Base-by-base conservation (phyloP, 2,329 filamentous ascomycete species). In the Sclerotinia glacialis region DNA sequence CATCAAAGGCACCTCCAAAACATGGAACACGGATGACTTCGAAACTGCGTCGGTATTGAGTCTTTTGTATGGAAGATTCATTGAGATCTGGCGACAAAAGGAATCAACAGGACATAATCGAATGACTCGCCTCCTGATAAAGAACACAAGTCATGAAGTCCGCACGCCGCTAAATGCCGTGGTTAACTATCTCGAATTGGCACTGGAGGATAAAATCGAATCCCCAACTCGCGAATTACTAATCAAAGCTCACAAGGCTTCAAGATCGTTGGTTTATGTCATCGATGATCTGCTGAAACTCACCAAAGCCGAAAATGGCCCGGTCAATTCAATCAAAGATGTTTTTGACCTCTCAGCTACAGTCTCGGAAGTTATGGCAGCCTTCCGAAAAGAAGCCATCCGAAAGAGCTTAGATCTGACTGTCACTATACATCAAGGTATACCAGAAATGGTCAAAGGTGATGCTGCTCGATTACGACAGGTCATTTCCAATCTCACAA, bases 141-240 rank as follows among this genome's bases (percentile, higher is more conserved):
- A 68, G 12, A 72, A 72, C 50, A 70, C 72, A 1, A 69, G 70
- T 37, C 93, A 97, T 70, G 93, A 97, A 79, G 92, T 97, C 8
- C 88, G 93, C 58, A 97, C 93, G 0, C 93, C 93, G 0, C 79
- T 97, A 2, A 97, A 97, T 74, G 93, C 93, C 18, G 96, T 97
- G 74, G 95, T 97, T 78, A 97, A 97, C 73, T 97, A 96, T 72
- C 83, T 97, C 0, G 93, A 97, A 72, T 96, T 97, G 70, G 93
- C 93, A 0, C 79, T 97, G 1, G 93, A 97, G 78, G 92, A 92
- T 0, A 80, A 82, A 0, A 80, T 97, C 2, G 92, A 96, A 69
- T 80, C 85, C 21, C 93, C 96, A 74, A 96, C 91, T 0, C 83
- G 93, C 23, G 92, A 97, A 7, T 96, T 95, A 67, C 80, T 97